phyloP scores from a whole-genome alignment of 2,329 filamentous ascomycete genomes.

The Paradendryphiella salina region DNA sequence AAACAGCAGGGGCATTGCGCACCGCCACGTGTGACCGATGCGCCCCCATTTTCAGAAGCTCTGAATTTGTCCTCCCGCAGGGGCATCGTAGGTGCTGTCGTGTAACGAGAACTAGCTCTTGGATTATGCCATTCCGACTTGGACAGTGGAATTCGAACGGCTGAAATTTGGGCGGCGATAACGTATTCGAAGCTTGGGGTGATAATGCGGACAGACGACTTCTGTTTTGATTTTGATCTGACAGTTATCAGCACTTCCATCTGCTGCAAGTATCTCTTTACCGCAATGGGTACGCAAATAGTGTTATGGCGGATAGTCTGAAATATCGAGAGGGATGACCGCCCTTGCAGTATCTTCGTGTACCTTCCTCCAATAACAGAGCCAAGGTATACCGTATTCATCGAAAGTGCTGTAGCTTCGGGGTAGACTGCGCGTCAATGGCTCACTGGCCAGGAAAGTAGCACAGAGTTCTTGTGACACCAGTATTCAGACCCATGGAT shows the following conservation, averaged over 20 bases:
- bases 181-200: neutral
- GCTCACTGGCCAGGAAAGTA: neutral
- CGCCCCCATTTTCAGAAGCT: neutral
- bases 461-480: neutral
- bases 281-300: neutral
- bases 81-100: neutral
- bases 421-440: neutral
- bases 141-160: too few relatives aligned
- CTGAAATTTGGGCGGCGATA: neutral
- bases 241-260: neutral
- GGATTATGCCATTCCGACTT: too few relatives aligned
- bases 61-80: neutral
- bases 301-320: neutral
- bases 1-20: neutral
- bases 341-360: neutral
- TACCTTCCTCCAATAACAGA: neutral
- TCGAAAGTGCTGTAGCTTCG: neutral
- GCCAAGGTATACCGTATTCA: neutral
- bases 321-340: too few relatives aligned
- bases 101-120: neutral
- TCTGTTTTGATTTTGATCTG: neutral
- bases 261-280: neutral
- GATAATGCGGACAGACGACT: neutral
- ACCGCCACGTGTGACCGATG: neutral
- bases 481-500: neutral